Percentiles rank a stretch among this genome's conserved stretches.
Conservation (phyloP, 2,329 filamentous ascomycete genomes). For the Cercospora sp. region DNA sequence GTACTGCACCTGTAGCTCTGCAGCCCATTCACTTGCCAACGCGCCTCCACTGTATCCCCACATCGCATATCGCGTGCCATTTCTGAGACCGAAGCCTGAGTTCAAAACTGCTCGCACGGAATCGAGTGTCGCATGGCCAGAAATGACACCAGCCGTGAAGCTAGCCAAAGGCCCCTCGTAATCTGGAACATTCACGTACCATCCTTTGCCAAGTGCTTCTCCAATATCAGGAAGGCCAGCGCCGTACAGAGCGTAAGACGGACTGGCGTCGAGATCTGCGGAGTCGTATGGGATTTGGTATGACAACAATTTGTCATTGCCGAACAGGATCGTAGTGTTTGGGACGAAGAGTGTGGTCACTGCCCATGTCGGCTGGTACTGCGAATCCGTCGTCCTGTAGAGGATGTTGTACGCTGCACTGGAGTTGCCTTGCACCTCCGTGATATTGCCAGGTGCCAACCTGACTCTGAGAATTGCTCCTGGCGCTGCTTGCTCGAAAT, state of each 20-base stretch:
- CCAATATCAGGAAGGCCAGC: slow-evolving; percentile 33
- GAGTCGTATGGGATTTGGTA: slow-evolving; percentile 42
- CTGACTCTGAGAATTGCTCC: slow-evolving; percentile 42
- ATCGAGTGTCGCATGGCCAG: slow-evolving; percentile 50
- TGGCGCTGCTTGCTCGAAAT: slow-evolving; percentile 34
- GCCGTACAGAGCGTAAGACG: slow-evolving; percentile 42
- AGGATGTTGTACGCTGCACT: slow-evolving; percentile 37
- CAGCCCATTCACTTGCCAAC: slow-evolving; percentile 55
- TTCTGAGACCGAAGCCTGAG: slow-evolving; percentile 29
- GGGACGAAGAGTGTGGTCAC: slow-evolving; percentile 37
- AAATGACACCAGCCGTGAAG: slow-evolving; percentile 46
- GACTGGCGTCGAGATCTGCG: slow-evolving; percentile 44
- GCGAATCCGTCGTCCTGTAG: slow-evolving; percentile 34
- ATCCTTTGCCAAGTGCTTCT: slow-evolving; percentile 46
- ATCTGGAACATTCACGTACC: slow-evolving; percentile 53
- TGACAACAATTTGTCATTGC: slow-evolving; percentile 30
- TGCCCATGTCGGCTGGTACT: slow-evolving; percentile 31
- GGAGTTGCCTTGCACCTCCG: slow-evolving; percentile 31
- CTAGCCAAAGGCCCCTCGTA: slow-evolving; percentile 47
- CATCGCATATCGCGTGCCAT: slow-evolving; percentile 33
- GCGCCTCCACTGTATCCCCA: slow-evolving; percentile 61
- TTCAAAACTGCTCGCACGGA: slow-evolving; percentile 46
- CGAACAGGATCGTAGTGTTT: slow-evolving; percentile 9
- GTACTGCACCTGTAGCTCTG: slow-evolving; percentile 55
- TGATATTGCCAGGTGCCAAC: slow-evolving; percentile 35